phyloP scores from a whole-genome alignment of 192 early-diverging fungal species.

The Backusella circina region DNA sequence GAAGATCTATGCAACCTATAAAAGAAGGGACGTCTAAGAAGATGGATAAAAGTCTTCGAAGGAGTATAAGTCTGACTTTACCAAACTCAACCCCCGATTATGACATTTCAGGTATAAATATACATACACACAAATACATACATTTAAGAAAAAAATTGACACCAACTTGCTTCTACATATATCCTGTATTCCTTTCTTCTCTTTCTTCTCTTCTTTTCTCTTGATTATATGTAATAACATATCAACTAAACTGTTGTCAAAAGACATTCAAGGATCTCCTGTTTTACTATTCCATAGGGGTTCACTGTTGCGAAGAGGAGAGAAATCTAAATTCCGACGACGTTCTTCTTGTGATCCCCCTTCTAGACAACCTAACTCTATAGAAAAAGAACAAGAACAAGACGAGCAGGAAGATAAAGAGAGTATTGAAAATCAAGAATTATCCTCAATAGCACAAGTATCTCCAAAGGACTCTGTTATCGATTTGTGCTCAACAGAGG shows the following conservation, averaged over 20 bases:
- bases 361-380: neutral
- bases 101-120: neutral
- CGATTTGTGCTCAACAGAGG: constrained; percentile 7
- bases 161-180: neutral
- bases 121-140: neutral
- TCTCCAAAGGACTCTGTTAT: constrained; percentile 4
- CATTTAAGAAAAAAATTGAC: neutral
- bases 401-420: neutral
- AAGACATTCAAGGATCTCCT: constrained; percentile 9
- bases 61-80: constrained; percentile 17
- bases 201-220: constrained; percentile 21
- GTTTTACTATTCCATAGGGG: constrained; percentile 28
- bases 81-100: neutral
- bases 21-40: neutral
- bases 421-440: neutral
- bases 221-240: neutral
- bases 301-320: constrained; percentile 38
- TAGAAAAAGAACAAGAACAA: neutral
- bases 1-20: neutral
- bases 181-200: neutral
- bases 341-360: constrained; percentile 31
- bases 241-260: constrained; percentile 28
- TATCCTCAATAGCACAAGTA: neutral
- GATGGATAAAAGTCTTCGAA: neutral
- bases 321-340: constrained; percentile 51